phyloP scores from a whole-genome alignment of 106 monocot species.

The Iris macrosiphon region DNA sequence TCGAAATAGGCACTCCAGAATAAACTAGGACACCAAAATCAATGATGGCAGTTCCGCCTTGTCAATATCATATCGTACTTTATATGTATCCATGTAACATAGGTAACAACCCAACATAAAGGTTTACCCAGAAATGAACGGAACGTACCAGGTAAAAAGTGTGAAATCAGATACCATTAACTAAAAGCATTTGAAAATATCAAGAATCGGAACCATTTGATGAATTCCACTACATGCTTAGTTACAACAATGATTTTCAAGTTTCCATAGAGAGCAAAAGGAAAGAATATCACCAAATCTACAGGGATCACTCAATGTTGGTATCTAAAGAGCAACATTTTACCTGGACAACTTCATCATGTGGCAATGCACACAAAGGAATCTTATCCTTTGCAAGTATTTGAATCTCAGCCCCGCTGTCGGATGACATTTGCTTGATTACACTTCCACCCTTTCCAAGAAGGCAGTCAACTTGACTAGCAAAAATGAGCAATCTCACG shows the following conservation, averaged over 20 bases:
- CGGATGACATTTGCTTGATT: constrained; percentile 84
- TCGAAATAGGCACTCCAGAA: no score
- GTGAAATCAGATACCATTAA: no score
- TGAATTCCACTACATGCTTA: not conserved
- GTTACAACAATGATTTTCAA: not conserved
- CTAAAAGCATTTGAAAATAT: no score
- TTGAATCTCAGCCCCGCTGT: constrained; percentile 76
- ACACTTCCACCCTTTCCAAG: constrained; percentile 80
- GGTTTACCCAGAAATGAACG: no score
- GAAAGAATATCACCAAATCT: not conserved
- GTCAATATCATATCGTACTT: not conserved
- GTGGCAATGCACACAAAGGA: constrained; percentile 61
- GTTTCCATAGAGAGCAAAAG: not conserved
- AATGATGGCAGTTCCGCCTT: no score
- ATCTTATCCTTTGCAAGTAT: constrained; percentile 76
- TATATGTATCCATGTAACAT: not conserved
- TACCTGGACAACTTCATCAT: constrained; percentile 87
- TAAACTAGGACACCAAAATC: no score
- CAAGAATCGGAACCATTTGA: no score
- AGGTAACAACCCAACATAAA: not conserved
- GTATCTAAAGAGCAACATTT: constrained; percentile 3
- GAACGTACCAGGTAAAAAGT: no score
- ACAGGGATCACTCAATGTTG: not conserved
- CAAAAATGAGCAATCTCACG: constrained; percentile 58
- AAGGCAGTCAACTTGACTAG: constrained; percentile 81